Evolutionary conservation across 139 green algal species (phyloP), one percentile per base, ranked within the genome.

Genomic region (Raphidocelis subcapitata): DNA sequence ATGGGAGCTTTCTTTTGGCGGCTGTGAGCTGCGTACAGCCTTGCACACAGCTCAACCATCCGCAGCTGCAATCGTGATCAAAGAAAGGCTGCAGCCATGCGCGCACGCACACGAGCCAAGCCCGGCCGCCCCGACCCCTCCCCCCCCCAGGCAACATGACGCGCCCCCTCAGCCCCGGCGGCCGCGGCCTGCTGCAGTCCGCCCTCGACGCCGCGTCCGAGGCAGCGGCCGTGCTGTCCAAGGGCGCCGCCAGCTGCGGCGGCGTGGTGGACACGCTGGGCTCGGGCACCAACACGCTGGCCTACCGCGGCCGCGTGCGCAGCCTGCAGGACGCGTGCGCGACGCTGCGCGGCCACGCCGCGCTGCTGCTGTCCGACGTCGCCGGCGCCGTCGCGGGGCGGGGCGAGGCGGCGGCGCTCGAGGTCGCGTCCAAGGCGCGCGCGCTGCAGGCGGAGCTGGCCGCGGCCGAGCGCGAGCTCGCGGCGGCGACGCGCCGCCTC

Each of bases 261-360:
- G n/a, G 26, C 10, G 55, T 62, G 55, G n/a, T 35, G 55, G 24
- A 29, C 10, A 62, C 55, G 26, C 55, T 62, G 55, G 55, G 55
- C 55, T 28, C 10, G 10, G 16, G 55, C 26, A 62, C 55, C 10
- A 14, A 62, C 55, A 62, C 5, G 10, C 41, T 49, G 41, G 41
- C 8, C 41, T 12, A 49, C 41, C 8, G 72, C 29, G 84, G 84
- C 32, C 87, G 87, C 67, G 69, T 84, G 29, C 76, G 79, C 63
- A 87, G 82, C 74, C 52, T 88, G 59, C 69, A 82, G 56, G 81
- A 90, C 47, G 80, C 73, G 3, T 35, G 84, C 29, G 52, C 62
- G 59, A 90, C 82, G 14, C 64, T 84, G 54, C 68, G 82, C 52
- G 41, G 49, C 4, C 84, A 90, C 62, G 64, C 65, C 18, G 18